These are phyloP conservation scores for Chlorella sp. DNA, from an alignment of 139 green algal genomes.

Conservation along the genomic window DNA sequence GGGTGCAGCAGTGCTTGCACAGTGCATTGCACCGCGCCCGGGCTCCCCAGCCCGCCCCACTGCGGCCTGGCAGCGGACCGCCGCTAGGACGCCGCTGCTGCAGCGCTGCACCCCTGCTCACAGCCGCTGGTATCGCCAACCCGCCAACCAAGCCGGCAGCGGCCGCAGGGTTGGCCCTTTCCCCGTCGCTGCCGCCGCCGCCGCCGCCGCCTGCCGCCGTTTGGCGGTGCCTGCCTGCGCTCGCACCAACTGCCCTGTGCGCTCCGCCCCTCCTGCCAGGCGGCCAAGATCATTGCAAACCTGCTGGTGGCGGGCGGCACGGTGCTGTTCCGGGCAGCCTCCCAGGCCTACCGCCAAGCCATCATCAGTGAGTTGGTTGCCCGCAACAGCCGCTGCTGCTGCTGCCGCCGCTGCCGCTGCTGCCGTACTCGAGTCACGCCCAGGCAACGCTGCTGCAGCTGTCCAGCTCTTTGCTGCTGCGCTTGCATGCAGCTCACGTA, in stretches of 20 bases:
- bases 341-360: constrained; percentile 86
- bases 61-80: too few species aligned
- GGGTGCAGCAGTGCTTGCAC: neutral
- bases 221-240: too few species aligned
- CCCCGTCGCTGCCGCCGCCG: neutral
- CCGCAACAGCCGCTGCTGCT: neutral
- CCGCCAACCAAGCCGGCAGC: too few species aligned
- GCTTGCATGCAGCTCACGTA: too few species aligned
- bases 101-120: too few species aligned
- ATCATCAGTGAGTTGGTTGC: constrained; percentile 80
- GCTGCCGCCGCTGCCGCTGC: neutral
- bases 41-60: too few species aligned
- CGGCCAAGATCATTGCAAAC: constrained; percentile 85
- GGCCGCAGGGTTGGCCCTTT: too few species aligned
- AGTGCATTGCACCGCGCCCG: neutral
- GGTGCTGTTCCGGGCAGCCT: constrained; percentile 83
- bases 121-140: too few species aligned
- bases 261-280: constrained; percentile 55
- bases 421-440: too few species aligned
- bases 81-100: too few species aligned
- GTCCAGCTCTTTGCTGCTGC: too few species aligned
- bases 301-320: constrained; percentile 85
- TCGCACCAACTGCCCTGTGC: neutral
- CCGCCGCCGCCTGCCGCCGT: neutral
- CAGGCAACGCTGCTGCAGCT: too few species aligned